Evolutionary conservation across 2,329 filamentous ascomycete genomes (phyloP).

Genomic region (Zymoseptoria brevis): DNA sequence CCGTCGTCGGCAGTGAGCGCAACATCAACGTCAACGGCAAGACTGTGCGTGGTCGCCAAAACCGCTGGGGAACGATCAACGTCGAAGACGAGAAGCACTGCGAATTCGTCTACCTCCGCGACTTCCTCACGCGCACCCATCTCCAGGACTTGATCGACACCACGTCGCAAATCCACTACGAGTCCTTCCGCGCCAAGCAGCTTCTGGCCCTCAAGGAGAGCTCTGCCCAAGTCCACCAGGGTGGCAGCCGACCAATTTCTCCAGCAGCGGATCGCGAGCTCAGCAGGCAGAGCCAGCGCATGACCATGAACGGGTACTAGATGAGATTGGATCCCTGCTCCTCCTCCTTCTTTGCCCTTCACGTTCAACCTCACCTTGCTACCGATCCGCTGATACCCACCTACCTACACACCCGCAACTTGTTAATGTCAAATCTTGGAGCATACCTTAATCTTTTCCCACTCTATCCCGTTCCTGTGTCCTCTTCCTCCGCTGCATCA

Average conservation of each 20-base stretch:
- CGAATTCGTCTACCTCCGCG: conserved; percentile 96
- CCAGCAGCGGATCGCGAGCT: conserved; percentile 90
- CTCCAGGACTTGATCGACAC: conserved; percentile 98
- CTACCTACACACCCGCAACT: background rate
- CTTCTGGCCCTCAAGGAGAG: conserved; percentile 96
- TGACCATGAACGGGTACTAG: conserved; percentile 99
- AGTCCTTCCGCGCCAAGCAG: conserved; percentile 98
- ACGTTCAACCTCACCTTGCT: conserved; percentile 14
- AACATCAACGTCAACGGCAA: conserved; percentile 95
- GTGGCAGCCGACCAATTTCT: conserved; percentile 73
- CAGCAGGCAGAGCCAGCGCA: conserved; percentile 92
- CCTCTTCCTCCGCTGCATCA: conserved; percentile 8
- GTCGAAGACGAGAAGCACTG: conserved; percentile 99
- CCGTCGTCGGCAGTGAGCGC: conserved; percentile 96
- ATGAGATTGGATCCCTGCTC: conserved; percentile 12
- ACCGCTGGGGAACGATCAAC: conserved; percentile 99
- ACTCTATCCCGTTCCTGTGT: conserved; percentile 2
- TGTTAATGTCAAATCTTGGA: background rate
- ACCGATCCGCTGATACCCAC: conserved; percentile 12
- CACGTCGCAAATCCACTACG: conserved; percentile 99
- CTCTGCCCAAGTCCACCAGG: conserved; percentile 73
- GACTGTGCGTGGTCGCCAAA: conserved; percentile 87
- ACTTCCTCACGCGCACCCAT: conserved; percentile 97
- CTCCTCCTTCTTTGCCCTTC: conserved; percentile 8
- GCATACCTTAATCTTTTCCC: conserved; percentile 3